phyloP scores from a whole-genome alignment of 2,329 filamentous ascomycete genomes.

The Xylariales sp. region DNA sequence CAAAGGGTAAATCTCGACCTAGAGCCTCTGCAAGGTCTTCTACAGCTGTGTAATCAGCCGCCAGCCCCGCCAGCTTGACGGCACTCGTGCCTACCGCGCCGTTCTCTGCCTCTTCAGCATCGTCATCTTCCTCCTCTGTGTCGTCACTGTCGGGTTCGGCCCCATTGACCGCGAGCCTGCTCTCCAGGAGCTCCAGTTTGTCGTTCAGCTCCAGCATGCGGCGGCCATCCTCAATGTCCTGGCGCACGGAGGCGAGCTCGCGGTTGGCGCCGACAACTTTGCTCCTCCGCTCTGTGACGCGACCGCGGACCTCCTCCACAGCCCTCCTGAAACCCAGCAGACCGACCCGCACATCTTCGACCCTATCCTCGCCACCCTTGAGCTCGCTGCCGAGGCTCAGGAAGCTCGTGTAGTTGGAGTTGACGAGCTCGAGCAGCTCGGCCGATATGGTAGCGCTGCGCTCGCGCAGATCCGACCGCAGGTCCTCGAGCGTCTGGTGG shows the following conservation, averaged over 20 bases:
- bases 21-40: slow-evolving; percentile 37
- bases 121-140: slow-evolving; percentile 28
- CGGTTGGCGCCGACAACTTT: slow-evolving; percentile 59
- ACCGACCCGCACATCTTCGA: slow-evolving; percentile 85
- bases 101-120: slow-evolving; percentile 23
- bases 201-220: slow-evolving; percentile 65
- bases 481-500: slow-evolving; percentile 93
- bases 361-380: slow-evolving; percentile 82
- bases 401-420: slow-evolving; percentile 91
- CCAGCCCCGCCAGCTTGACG: slow-evolving; percentile 39
- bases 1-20: slow-evolving; percentile 43
- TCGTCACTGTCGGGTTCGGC: slow-evolving; percentile 24
- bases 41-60: slow-evolving; percentile 39
- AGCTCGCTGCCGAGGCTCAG: slow-evolving; percentile 77
- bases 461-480: slow-evolving; percentile 79
- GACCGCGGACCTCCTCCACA: slow-evolving; percentile 66
- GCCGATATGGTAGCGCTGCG: slow-evolving; percentile 74
- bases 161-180: slow-evolving; percentile 52
- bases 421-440: slow-evolving; percentile 91
- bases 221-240: slow-evolving; percentile 57
- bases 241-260: slow-evolving; percentile 63
- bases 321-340: slow-evolving; percentile 81
- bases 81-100: slow-evolving; percentile 41
- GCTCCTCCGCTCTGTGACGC: slow-evolving; percentile 57
- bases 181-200: slow-evolving; percentile 59